These are phyloP conservation scores for Suhomyces faveliae DNA, from an alignment of 805 yeast species.

Conservation along the genomic window DNA sequence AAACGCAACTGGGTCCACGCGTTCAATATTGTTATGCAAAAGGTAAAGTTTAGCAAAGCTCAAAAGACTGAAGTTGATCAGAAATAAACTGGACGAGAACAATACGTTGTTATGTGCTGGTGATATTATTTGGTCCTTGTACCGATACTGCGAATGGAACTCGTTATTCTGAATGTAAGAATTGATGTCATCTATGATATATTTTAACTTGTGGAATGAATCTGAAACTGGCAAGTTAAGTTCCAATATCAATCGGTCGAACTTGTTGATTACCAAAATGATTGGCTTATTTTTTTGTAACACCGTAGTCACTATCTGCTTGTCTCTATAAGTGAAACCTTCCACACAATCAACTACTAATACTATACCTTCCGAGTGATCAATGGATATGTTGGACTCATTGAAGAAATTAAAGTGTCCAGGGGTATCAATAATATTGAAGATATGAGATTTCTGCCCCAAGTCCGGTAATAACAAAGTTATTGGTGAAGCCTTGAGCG, in stretches of 20 bases:
- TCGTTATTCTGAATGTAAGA: conserved; percentile 39
- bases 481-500: conserved; percentile 63
- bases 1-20: conserved; percentile 30
- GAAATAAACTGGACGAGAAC: conserved; percentile 67
- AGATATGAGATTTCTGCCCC: conserved; percentile 49
- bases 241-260: conserved; percentile 84
- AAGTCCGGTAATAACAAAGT: conserved; percentile 57
- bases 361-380: conserved; percentile 62
- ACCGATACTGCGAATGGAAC: conserved; percentile 24
- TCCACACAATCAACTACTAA: conserved; percentile 83
- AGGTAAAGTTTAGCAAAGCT: conserved; percentile 61
- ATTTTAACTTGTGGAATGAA: conserved; percentile 64
- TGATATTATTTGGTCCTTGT: conserved; percentile 37
- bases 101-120: conserved; percentile 67
- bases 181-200: conserved; percentile 65
- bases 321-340: conserved; percentile 64
- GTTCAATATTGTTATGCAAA: conserved; percentile 6
- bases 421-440: conserved; percentile 81
- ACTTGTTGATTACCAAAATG: conserved; percentile 67
- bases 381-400: conserved; percentile 59
- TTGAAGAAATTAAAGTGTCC: conserved; percentile 87
- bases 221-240: conserved; percentile 72
- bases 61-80: conserved; percentile 62
- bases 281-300: conserved; percentile 51
- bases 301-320: conserved; percentile 50